Conservation (phyloP, 257 asterid genomes). For the Capsicum pubescens region DNA sequence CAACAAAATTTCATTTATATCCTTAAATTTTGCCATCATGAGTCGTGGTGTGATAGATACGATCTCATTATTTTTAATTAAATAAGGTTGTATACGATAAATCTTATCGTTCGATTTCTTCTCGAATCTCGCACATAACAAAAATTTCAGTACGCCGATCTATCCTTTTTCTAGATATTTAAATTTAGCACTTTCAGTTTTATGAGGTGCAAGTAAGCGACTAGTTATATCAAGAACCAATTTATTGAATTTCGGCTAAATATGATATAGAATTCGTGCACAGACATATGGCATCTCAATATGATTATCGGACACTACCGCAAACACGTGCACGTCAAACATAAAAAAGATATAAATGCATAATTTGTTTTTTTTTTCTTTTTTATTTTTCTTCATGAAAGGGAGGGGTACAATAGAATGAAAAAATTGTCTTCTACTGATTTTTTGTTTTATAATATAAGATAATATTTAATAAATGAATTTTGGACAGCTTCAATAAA, state of each 20-base stretch:
- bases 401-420: not conserved
- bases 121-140: too few relatives aligned
- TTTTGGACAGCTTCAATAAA: not conserved
- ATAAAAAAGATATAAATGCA: not conserved
- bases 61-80: not conserved
- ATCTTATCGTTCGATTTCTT: too few relatives aligned
- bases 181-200: too few relatives aligned
- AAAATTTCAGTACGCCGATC: too few relatives aligned
- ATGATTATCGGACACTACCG: too few relatives aligned
- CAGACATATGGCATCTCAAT: not conserved
- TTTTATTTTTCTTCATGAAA: not conserved
- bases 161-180: too few relatives aligned
- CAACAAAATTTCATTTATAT: not conserved
- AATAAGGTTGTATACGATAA: too few relatives aligned
- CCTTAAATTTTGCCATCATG: not conserved
- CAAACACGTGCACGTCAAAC: not conserved
- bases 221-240: not conserved
- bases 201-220: not conserved
- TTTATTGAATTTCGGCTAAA: too few relatives aligned
- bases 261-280: too few relatives aligned
- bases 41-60: accelerated
- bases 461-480: not conserved
- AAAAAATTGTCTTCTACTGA: not conserved
- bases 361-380: not conserved
- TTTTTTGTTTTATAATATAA: not conserved